These are phyloP conservation scores for Phytophthora pseudosyringae DNA, from an alignment of 352 stramenopile species.

Conservation along the genomic window DNA sequence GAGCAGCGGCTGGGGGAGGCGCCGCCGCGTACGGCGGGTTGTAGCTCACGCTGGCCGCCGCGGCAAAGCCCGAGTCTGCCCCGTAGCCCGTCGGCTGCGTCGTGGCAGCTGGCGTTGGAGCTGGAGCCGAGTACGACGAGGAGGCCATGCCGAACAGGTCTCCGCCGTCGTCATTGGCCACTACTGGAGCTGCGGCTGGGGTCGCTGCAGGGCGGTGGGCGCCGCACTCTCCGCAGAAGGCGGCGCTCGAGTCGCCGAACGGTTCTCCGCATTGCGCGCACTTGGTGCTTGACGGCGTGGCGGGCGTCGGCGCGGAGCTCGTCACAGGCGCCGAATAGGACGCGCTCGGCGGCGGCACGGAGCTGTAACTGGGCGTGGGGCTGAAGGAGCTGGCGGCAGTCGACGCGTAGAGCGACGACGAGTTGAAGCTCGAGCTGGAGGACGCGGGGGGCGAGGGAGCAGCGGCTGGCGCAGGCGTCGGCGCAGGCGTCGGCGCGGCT, in stretches of 20 bases:
- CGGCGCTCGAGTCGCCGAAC: slow-evolving; percentile 59
- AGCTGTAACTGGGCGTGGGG: slow-evolving; percentile 24
- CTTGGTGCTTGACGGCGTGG: slow-evolving; percentile 5
- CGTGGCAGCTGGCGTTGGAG: slow-evolving; percentile 9
- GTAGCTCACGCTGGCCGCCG: slow-evolving; percentile 38
- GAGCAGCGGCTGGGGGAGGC: slow-evolving; percentile 20
- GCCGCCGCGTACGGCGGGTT: slow-evolving; percentile 31
- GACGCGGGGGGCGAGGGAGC: slow-evolving; percentile 4
- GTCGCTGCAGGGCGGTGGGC: slow-evolving; percentile 45
- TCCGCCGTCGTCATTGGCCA: slow-evolving; percentile 46
- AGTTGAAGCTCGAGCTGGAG: slow-evolving; percentile 22
- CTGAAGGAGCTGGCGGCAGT: slow-evolving; percentile 15
- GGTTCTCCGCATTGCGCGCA: slow-evolving; percentile 61
- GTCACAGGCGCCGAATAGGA: slow-evolving; percentile 21
- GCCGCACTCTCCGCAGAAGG: slow-evolving; percentile 83
- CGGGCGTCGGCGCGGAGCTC: slow-evolving; percentile 20
- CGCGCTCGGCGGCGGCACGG: slow-evolving; percentile 11
- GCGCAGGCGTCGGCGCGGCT: slow-evolving; percentile 4
- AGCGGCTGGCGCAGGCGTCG: slow-evolving; percentile 8
- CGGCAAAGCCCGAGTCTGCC: slow-evolving; percentile 28
- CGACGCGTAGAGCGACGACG: slow-evolving; percentile 13
- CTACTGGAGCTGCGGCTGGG: background rate
- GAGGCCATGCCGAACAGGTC: slow-evolving; percentile 65
- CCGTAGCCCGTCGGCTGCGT: slow-evolving; percentile 20
- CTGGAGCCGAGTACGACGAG: slow-evolving; percentile 30